Conservation (phyloP, 176 grass and related monocot genomes). For the Zoysia pacifica region DNA sequence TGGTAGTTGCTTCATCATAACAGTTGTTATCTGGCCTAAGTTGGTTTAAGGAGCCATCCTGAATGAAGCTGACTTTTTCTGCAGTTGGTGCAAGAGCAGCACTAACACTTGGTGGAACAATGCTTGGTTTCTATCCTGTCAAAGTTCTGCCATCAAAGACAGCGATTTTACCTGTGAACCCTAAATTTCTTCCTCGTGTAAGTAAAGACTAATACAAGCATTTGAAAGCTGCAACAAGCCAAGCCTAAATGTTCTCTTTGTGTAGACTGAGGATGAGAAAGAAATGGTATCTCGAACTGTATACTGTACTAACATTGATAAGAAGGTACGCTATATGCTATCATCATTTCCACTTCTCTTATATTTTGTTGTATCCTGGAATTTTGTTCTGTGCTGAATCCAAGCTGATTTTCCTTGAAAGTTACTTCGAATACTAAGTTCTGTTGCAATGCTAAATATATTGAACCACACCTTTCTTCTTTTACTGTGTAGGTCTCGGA, state of each 20-base stretch:
- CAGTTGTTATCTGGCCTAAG: constrained; percentile 17
- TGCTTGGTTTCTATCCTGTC: constrained; percentile 92
- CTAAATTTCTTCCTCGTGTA: constrained; percentile 90
- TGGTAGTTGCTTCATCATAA: constrained; percentile 51
- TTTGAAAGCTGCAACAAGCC: constrained; percentile 1
- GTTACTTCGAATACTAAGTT: background rate
- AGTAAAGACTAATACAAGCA: constrained; percentile 25
- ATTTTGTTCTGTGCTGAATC: background rate
- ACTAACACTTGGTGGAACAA: constrained; percentile 71
- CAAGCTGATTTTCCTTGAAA: background rate
- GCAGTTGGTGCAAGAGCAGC: constrained; percentile 89
- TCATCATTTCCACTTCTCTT: constrained; percentile 25
- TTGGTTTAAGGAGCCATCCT: constrained; percentile 29
- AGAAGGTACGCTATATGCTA: constrained; percentile 57
- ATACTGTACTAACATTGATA: constrained; percentile 99
- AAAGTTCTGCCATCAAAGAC: constrained; percentile 98
- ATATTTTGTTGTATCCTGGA: constrained; percentile 13
- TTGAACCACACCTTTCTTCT: constrained; percentile 1
- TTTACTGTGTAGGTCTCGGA: constrained; percentile 56
- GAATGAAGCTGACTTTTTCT: constrained; percentile 28
- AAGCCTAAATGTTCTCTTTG: constrained; percentile 26
- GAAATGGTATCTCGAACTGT: constrained; percentile 98
- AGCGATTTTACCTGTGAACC: constrained; percentile 94
- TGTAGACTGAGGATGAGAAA: constrained; percentile 91
- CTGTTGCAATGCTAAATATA: constrained; percentile 5